phyloP scores from a whole-genome alignment of 2,329 filamentous ascomycete species.

The Fusarium sp. region DNA sequence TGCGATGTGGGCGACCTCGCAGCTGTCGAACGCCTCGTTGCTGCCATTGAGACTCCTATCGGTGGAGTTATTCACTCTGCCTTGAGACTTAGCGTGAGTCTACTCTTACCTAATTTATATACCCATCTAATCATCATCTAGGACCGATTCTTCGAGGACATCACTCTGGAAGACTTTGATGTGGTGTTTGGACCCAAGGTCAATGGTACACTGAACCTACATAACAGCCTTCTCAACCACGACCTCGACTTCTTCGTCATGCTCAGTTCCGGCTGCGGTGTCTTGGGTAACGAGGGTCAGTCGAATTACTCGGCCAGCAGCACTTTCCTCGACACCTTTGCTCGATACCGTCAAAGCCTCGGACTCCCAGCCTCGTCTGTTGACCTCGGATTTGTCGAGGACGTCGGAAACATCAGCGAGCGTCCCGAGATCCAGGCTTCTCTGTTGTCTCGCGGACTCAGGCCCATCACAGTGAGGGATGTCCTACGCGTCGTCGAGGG shows the following conservation, averaged over 20 bases:
- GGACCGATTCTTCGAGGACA: conserved; percentile 40
- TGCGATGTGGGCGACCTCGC: conserved; percentile 35
- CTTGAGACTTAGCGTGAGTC: conserved; percentile 38
- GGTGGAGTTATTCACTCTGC: conserved; percentile 41
- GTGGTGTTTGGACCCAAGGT: conserved; percentile 39
- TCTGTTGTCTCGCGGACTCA: conserved; percentile 33
- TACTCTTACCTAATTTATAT: neutral
- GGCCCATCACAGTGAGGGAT: conserved; percentile 40
- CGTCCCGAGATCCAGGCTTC: conserved; percentile 39
- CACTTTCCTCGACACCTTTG: conserved; percentile 41
- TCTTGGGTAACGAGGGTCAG: conserved; percentile 38
- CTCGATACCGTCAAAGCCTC: conserved; percentile 35
- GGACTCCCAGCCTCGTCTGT: conserved; percentile 36
- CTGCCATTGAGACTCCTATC: conserved; percentile 24
- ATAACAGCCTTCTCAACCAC: conserved; percentile 28
- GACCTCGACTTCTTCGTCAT: conserved; percentile 41
- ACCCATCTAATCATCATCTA: conserved; percentile 14
- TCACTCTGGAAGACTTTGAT: conserved; percentile 35
- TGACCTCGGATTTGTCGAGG: conserved; percentile 38
- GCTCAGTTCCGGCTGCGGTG: conserved; percentile 39
- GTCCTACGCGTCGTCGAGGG: conserved; percentile 39
- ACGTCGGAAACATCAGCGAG: conserved; percentile 41
- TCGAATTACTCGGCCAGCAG: conserved; percentile 39
- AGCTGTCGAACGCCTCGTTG: conserved; percentile 30
- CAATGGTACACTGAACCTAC: conserved; percentile 38